These are phyloP conservation scores for Gentiana macrophylla DNA, from an alignment of 257 asterid species.

Conservation along the genomic window DNA sequence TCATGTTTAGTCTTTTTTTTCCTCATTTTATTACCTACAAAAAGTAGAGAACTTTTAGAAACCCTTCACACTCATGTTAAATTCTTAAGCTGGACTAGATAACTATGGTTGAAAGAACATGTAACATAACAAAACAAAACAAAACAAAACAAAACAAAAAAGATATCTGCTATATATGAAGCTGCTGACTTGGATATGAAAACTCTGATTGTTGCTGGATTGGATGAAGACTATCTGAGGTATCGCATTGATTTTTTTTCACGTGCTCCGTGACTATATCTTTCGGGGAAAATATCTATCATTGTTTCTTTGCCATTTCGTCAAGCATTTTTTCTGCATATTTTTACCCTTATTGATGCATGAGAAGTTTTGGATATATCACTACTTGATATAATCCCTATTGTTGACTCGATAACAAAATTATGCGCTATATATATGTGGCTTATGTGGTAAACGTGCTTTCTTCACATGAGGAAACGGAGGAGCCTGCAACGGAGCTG, in stretches of 20 bases:
- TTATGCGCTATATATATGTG: constrained; percentile 51
- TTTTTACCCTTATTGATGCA: constrained; percentile 9
- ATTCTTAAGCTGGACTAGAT: too few relatives aligned
- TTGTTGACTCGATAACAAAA: constrained; percentile 81
- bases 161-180: constrained; percentile 68
- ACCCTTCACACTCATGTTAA: too few relatives aligned
- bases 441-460: constrained; percentile 69
- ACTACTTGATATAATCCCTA: constrained; percentile 74
- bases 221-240: constrained; percentile 95
- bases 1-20: too few relatives aligned
- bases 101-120: too few relatives aligned
- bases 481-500: constrained; percentile 57
- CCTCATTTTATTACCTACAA: too few relatives aligned
- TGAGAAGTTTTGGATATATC: constrained; percentile 69
- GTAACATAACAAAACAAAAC: too few relatives aligned
- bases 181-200: constrained; percentile 94
- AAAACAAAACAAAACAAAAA: too few relatives aligned
- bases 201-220: constrained; percentile 75
- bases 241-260: constrained; percentile 3
- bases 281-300: too few relatives aligned
- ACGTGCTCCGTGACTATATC: too few relatives aligned
- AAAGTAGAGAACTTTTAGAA: too few relatives aligned
- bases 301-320: too few relatives aligned
- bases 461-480: constrained; percentile 75
- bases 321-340: too few relatives aligned